phyloP scores from a whole-genome alignment of 2,329 filamentous ascomycete genomes.

The Monilinia fructigena region DNA sequence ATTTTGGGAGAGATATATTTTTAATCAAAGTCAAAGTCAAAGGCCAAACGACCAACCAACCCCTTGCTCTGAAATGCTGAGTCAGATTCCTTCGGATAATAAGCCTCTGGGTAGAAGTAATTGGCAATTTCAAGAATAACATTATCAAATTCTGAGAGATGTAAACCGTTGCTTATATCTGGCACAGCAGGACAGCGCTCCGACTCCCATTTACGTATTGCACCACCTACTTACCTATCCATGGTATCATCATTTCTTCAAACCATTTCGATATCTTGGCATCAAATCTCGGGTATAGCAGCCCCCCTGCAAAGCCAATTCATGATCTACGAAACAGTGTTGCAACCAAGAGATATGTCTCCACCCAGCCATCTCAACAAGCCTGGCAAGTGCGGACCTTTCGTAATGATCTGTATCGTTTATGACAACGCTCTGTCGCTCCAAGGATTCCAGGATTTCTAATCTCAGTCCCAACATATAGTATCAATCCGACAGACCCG shows the following conservation, averaged over 20 bases:
- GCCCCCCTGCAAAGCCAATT: constrained; percentile 1
- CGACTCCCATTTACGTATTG: too few relatives aligned
- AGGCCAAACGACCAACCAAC: background rate
- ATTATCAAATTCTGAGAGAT: background rate
- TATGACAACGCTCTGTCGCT: background rate
- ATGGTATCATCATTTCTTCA: constrained; percentile 10
- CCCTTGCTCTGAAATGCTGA: background rate
- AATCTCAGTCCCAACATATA: background rate
- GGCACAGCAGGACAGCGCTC: too few relatives aligned
- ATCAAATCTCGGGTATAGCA: constrained; percentile 14
- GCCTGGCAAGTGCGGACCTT: constrained; percentile 10
- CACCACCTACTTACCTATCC: background rate
- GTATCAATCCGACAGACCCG: background rate
- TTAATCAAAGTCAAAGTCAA: background rate
- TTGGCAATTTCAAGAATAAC: constrained; percentile 10
- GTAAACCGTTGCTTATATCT: background rate
- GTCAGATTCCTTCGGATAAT: background rate
- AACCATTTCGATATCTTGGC: constrained; percentile 9
- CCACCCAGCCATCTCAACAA: constrained; percentile 11
- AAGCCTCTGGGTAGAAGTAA: background rate
- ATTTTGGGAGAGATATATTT: background rate
- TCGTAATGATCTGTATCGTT: constrained; percentile 15
- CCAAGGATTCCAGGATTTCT: background rate
- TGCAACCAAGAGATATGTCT: constrained; percentile 2
- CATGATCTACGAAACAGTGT: constrained; percentile 9